phyloP scores from a whole-genome alignment of 2,329 filamentous ascomycete genomes.

The Acrocalymma vagum region DNA sequence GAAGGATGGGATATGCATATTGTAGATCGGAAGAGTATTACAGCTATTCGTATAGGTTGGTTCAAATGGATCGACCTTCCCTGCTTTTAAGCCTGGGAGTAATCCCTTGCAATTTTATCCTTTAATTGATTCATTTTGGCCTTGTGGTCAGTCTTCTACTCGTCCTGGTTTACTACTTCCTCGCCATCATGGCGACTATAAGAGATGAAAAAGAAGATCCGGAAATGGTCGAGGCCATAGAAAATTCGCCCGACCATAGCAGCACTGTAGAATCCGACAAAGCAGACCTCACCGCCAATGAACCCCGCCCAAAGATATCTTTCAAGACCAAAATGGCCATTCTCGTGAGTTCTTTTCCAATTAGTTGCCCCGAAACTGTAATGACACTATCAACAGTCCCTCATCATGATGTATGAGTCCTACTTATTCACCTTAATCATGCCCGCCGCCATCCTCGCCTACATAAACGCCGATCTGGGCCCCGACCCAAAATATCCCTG shows the following conservation, averaged over 20 bases:
- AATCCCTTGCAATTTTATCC: too few species aligned
- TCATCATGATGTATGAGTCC: constrained; percentile 23
- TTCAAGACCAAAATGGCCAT: constrained; percentile 24
- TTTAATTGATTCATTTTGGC: neutral
- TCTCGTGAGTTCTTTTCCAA: constrained; percentile 4
- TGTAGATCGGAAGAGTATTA: too few species aligned
- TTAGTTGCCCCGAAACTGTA: neutral
- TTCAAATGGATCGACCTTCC: too few species aligned
- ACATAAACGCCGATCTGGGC: constrained; percentile 46
- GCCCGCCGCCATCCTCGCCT: constrained; percentile 42
- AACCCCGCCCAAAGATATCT: constrained; percentile 10
- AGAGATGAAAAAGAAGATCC: constrained; percentile 2
- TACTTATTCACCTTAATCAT: constrained; percentile 49
- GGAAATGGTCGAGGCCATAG: constrained; percentile 2
- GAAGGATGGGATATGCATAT: too few species aligned
- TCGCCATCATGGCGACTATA: neutral
- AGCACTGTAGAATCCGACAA: constrained; percentile 4
- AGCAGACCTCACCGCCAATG: constrained; percentile 1
- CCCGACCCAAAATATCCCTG: constrained; percentile 45
- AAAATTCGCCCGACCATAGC: constrained; percentile 3
- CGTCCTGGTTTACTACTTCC: too few species aligned
- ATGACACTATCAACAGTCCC: constrained; percentile 18
- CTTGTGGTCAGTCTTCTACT: neutral
- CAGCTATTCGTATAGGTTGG: too few species aligned
- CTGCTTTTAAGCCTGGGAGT: too few species aligned